Percentiles rank a stretch among this genome's conserved stretches.
These are phyloP conservation scores for Tricladium varicosporioides DNA, from an alignment of 2,329 filamentous ascomycete species.

Conservation along the genomic window DNA sequence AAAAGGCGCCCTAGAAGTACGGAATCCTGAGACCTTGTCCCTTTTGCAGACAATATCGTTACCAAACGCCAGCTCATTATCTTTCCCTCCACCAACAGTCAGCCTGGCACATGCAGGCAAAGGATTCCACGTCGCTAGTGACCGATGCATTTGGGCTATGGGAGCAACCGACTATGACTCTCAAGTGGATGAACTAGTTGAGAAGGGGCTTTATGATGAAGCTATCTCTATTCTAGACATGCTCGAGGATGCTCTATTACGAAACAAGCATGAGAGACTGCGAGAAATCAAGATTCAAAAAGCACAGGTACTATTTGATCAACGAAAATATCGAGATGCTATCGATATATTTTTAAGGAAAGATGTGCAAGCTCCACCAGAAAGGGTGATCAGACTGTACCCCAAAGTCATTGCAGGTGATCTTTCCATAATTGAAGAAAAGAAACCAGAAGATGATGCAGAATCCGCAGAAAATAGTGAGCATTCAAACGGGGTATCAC, in stretches of 20 bases:
- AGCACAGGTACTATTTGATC: conserved; percentile 78
- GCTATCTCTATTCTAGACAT: conserved; percentile 85
- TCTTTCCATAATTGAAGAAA: conserved; percentile 60
- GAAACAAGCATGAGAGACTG: conserved; percentile 76
- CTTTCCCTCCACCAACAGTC: conserved; percentile 89
- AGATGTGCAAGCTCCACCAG: conserved; percentile 84
- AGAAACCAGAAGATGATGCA: conserved; percentile 38
- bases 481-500: conserved; percentile 42
- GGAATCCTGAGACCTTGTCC: conserved; percentile 90
- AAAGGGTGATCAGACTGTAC: conserved; percentile 81
- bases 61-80: conserved; percentile 77
- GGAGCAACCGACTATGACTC: conserved; percentile 86
- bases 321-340: conserved; percentile 79
- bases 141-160: conserved; percentile 95
- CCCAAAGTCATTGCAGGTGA: conserved; percentile 82
- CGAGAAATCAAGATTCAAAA: conserved; percentile 90
- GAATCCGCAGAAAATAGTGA: conserved; percentile 38
- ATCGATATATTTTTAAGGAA: conserved; percentile 78
- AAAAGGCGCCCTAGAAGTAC: conserved; percentile 83
- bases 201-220: conserved; percentile 76
- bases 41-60: conserved; percentile 82
- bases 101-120: conserved; percentile 96
- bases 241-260: conserved; percentile 87
- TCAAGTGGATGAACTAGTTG: conserved; percentile 80
- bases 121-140: conserved; percentile 90